Percentiles rank a stretch among this genome's conserved stretches.
phyloP scores from a whole-genome alignment of 257 asterid genomes.

The Fraxinus quadrangulata region DNA sequence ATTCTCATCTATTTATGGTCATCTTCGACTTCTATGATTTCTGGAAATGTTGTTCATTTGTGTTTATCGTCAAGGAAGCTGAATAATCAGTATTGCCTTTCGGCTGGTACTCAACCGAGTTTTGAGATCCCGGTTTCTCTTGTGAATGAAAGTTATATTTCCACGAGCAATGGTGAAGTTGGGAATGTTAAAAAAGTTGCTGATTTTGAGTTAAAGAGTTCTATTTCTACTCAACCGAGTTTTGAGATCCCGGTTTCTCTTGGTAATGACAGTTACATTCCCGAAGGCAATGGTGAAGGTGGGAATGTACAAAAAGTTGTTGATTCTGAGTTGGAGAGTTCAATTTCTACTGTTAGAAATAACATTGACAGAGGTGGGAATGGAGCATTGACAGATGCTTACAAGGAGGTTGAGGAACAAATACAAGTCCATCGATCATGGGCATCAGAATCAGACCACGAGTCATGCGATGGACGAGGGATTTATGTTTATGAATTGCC shows the following conservation, averaged over 20 bases:
- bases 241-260: slow-evolving; percentile 36
- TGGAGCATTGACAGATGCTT: slow-evolving; percentile 37
- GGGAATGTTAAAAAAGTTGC: slow-evolving; percentile 3
- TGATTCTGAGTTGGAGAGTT: background rate
- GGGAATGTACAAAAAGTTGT: slow-evolving; percentile 6
- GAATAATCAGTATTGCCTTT: slow-evolving; percentile 56
- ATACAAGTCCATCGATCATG: slow-evolving; percentile 55
- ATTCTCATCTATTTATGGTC: slow-evolving; percentile 61
- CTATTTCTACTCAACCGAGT: slow-evolving; percentile 40
- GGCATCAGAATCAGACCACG: slow-evolving; percentile 28
- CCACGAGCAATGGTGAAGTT: background rate
- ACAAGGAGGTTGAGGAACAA: slow-evolving; percentile 41
- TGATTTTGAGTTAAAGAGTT: background rate
- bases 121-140: slow-evolving; percentile 36
- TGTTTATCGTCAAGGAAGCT: slow-evolving; percentile 67
- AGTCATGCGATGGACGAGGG: slow-evolving; percentile 53
- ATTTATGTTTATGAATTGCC: slow-evolving; percentile 68
- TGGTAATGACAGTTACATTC: slow-evolving; percentile 27
- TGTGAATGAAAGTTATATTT: slow-evolving; percentile 28
- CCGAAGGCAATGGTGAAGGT: background rate
- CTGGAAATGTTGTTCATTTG: slow-evolving; percentile 52
- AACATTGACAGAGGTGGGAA: slow-evolving; percentile 17
- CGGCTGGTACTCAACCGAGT: slow-evolving; percentile 62
- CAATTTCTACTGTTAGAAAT: slow-evolving; percentile 13
- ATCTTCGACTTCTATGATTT: slow-evolving; percentile 52